Percentiles rank a stretch among this genome's conserved stretches.
Evolutionary conservation across 2,329 filamentous ascomycete species (phyloP).

Genomic region (Beauveria sp.): DNA sequence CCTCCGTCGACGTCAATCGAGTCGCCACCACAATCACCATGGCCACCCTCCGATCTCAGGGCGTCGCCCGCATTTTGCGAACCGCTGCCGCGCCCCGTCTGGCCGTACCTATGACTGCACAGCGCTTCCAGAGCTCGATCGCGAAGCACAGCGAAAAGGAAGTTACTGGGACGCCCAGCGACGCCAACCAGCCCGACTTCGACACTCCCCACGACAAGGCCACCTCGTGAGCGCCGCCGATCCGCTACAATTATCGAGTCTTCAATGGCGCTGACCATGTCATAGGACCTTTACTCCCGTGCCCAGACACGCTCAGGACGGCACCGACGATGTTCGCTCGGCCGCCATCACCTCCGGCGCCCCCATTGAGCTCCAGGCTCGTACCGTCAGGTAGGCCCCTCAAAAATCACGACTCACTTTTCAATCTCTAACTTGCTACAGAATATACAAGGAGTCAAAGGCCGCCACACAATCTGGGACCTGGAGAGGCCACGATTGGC

Average conservation of each 20-base stretch:
- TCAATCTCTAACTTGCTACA: slow-evolving; percentile 29
- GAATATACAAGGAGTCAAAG: slow-evolving; percentile 88
- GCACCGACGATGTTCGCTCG: slow-evolving; percentile 73
- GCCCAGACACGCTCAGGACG: slow-evolving; percentile 82
- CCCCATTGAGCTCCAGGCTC: slow-evolving; percentile 85
- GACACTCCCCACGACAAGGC: slow-evolving; percentile 74
- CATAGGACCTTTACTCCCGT: slow-evolving; percentile 81
- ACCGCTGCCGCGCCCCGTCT: slow-evolving; percentile 31
- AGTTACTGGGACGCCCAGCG: slow-evolving; percentile 21
- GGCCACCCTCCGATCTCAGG: slow-evolving; percentile 57
- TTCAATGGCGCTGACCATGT: slow-evolving; percentile 10
- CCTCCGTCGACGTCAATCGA: slow-evolving; percentile 5
- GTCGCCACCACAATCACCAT: slow-evolving; percentile 33
- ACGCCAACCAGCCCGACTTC: slow-evolving; percentile 71
- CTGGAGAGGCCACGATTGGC: slow-evolving; percentile 80
- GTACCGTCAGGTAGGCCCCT: slow-evolving; percentile 73
- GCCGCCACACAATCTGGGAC: slow-evolving; percentile 92
- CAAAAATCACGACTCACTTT: not conserved
- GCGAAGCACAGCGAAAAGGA: slow-evolving; percentile 27
- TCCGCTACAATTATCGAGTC: not conserved
- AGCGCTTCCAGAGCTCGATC: slow-evolving; percentile 48
- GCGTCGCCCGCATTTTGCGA: slow-evolving; percentile 45
- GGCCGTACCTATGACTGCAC: slow-evolving; percentile 35
- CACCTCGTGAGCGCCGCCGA: slow-evolving; percentile 60
- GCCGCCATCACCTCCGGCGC: slow-evolving; percentile 87